Evolutionary conservation across 495 filamentous ascomycete genomes (phyloP), one percentile per base, ranked within the genome.

Genomic region (Penicillium pancosmium): DNA sequence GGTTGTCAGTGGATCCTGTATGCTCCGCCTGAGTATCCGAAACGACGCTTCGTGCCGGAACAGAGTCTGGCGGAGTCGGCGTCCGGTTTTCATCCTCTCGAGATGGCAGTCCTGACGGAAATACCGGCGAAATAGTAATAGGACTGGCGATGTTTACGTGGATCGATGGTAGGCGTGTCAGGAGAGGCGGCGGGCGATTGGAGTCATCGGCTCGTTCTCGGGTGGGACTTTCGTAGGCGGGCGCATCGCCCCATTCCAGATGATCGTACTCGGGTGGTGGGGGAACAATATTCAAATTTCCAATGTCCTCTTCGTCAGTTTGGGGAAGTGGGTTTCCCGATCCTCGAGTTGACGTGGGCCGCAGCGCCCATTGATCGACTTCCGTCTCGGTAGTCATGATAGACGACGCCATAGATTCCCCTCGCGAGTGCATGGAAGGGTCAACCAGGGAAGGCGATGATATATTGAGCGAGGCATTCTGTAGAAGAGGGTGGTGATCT

Each of bases 401-500:
- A 1, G 76, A 78, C 12, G 74, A 78, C 25, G 68, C 57, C 23
- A 72, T 59, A 0, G 77, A 80, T 31, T 71, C 63, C 1, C 60
- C 68, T 5, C 73, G 76, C 19, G 72, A 76, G 58, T 68, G 63
- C 15, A 62, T 27, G 8, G 65, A 64, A 4, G 66, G 59, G 13
- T 68, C 62, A n/a, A 23, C 47, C 27, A 68, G 44, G 0, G 68
- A 70, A 0, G 73, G 64, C 21, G 67, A 67, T 5, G 68, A 68
- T 12, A 63, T 65, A 33, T 69, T 65, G 31, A 62, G 82, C 4
- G 86, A 86, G 9, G 89, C 85, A 57, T 89, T 85, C 19, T 84
- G 85, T 5, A 96, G 78, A 3, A 96, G 79, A 3, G 91, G 91
- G 13, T 85, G 75, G 13, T 84, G 76, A 66, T 96, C 90, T 38